Evolutionary conservation across 768 basidiomycete species (phyloP), one percentile per base, ranked within the genome.

Genomic region (Amanita thiersii): DNA sequence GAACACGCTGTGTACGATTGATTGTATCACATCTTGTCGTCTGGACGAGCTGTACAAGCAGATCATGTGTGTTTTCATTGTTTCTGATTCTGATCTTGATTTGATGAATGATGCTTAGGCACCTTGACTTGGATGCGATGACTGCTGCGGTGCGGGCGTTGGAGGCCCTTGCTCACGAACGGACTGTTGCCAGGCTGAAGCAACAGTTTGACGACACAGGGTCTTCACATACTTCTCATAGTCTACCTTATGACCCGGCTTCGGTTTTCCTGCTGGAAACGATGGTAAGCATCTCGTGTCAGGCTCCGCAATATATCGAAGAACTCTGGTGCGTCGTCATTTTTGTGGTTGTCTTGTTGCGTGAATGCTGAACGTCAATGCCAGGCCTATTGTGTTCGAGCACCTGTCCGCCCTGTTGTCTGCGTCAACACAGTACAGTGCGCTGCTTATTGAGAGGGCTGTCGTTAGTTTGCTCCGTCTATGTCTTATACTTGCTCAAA

Each of bases 11-110:
- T 93, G 87, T 47, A 85, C 94, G 4, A 86, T 98, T 35, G 96
- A 99, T 56, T 97, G 93, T 56, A 83, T 99, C 44, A 81, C 81
- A 2, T 87, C 90, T 12, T 99, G 96, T 59, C 79, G 86, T 25
- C 64, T 99, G 25, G 96, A 99, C 50, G 91, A 96, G 56, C 70
- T 99, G 2, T 98, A 98, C 62, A 79, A 73, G 30, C 89, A 98
- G 55, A 91, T 97, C 23, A 79, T 86, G 93, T 94, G 56, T 56
- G 87, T 66, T 33, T 14, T 26, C 19, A 19, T 23, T 39, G 15
- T n/a, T 39, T 32, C 5, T 14, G 15, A 35, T 35, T 25, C 14
- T 26, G 21, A 17, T 35, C 28, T 19, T 44, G n/a, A n/a, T 51
- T 29, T 12, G 47, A 29, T 30, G 25, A 32, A 17, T 2, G 28